Conservation (phyloP, 192 early-diverging fungal genomes). For the Helicostylum pulchrum region DNA sequence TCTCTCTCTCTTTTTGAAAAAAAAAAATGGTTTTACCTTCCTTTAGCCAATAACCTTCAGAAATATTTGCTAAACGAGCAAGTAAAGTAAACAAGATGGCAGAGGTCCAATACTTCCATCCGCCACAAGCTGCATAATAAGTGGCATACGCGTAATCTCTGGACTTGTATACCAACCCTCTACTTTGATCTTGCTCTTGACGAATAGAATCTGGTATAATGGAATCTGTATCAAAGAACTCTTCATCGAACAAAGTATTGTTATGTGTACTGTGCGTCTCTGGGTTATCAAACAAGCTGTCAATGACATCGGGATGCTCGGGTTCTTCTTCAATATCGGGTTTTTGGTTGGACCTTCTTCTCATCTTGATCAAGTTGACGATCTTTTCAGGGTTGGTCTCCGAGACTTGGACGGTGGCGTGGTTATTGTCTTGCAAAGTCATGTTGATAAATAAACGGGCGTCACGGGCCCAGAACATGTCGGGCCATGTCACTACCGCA, state of each 20-base stretch:
- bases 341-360: not conserved
- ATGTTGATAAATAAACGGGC: constrained; percentile 48
- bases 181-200: not conserved
- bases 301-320: constrained; percentile 4
- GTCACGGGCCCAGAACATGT: constrained; percentile 51
- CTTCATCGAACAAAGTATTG: constrained; percentile 6
- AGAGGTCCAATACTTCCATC: constrained; percentile 53
- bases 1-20: not conserved
- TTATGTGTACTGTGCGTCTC: not conserved
- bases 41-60: constrained; percentile 51
- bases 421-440: constrained; percentile 36
- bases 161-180: not conserved
- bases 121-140: constrained; percentile 67
- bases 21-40: constrained; percentile 35
- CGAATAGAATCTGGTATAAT: constrained; percentile 9
- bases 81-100: constrained; percentile 38
- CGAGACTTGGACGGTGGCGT: not conserved
- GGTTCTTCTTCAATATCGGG: not conserved
- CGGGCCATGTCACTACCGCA: constrained; percentile 74
- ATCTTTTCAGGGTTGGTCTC: not conserved
- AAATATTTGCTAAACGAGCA: constrained; percentile 43
- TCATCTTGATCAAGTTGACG: not conserved
- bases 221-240: constrained; percentile 7
- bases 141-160: constrained; percentile 51
- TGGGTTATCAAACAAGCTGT: constrained; percentile 7